A percentile compares a stretch with the other conserved stretches of the same genome.
These are phyloP conservation scores for Chalaropsis ovoidea DNA, from an alignment of 2,329 filamentous ascomycete species.

Conservation along the genomic window DNA sequence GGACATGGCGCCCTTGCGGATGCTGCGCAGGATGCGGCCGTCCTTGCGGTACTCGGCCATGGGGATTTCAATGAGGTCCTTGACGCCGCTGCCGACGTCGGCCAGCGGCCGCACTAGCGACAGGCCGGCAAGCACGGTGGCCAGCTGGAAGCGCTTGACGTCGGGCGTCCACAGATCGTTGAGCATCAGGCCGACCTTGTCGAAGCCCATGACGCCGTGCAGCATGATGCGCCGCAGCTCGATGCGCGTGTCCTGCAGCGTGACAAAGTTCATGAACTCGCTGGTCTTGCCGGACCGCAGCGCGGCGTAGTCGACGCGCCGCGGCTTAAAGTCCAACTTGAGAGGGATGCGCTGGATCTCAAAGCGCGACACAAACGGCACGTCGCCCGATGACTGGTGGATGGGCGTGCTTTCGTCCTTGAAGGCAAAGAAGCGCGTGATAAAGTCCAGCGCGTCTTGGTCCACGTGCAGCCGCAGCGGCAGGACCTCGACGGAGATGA, in stretches of 20 bases:
- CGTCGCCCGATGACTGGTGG: conserved; percentile 54
- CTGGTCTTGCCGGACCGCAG: conserved; percentile 87
- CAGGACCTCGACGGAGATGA: conserved; percentile 67
- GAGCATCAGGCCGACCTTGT: conserved; percentile 75
- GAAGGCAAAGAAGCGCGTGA: conserved; percentile 96
- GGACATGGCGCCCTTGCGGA: conserved; percentile 78
- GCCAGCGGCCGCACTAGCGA: conserved; percentile 84
- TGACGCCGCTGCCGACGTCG: conserved; percentile 79
- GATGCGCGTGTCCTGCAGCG: conserved; percentile 80
- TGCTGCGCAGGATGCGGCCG: conserved; percentile 79
- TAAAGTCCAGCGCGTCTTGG: conserved; percentile 93
- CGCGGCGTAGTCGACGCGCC: conserved; percentile 90
- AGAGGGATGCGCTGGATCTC: conserved; percentile 77
- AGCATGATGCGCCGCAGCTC: conserved; percentile 80
- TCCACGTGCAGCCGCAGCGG: conserved; percentile 89
- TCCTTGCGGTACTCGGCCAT: conserved; percentile 91
- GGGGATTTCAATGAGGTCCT: conserved; percentile 77
- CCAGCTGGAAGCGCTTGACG: conserved; percentile 78
- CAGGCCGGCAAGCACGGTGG: conserved; percentile 75
- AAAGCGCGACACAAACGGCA: conserved; percentile 79
- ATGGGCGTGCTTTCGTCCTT: conserved; percentile 60
- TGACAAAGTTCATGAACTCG: conserved; percentile 98
- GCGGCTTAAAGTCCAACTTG: conserved; percentile 90
- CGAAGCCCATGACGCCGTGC: conserved; percentile 84
- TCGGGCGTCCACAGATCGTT: conserved; percentile 97